phyloP scores from a whole-genome alignment of 176 grass and related monocot genomes.

The Echinochloa phyllopogon region DNA sequence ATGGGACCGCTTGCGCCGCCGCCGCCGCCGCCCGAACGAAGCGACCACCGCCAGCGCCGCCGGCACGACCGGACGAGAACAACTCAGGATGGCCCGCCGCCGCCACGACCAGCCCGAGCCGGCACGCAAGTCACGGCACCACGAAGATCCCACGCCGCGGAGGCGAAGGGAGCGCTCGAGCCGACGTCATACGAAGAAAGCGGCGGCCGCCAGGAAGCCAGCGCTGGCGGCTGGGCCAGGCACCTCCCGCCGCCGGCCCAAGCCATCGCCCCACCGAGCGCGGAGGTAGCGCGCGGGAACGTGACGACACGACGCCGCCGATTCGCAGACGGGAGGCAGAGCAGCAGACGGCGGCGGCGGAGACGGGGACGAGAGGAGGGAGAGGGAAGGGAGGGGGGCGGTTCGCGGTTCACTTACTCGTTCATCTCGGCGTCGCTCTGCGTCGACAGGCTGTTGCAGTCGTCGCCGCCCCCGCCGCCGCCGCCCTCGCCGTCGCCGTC shows the following conservation, averaged over 20 bases:
- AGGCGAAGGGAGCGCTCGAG: neutral
- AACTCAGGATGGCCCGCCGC: neutral
- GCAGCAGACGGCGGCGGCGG: constrained; percentile 12
- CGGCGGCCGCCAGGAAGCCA: neutral
- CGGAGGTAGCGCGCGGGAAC: constrained; percentile 11
- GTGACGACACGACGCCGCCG: constrained; percentile 36
- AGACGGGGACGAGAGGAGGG: neutral
- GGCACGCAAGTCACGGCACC: constrained; percentile 7
- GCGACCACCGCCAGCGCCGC: neutral
- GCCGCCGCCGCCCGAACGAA: neutral
- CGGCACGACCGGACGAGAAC: constrained; percentile 8
- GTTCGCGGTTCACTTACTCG: constrained; percentile 44
- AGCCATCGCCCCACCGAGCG: neutral
- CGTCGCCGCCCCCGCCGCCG: constrained; percentile 31
- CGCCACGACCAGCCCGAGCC: constrained; percentile 3
- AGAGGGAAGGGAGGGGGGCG: neutral
- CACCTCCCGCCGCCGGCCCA: neutral
- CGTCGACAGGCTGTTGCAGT: constrained; percentile 45
- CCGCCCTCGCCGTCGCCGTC: constrained; percentile 1
- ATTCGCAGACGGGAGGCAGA: constrained; percentile 39
- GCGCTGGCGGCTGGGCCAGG: neutral
- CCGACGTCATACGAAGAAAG: constrained; percentile 25
- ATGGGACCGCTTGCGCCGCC: constrained; percentile 13
- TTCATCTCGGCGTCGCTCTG: constrained; percentile 54
- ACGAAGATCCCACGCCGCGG: constrained; percentile 53